Conservation (phyloP, 1,139 yeast genomes). For the Pneumocystis murina region DNA sequence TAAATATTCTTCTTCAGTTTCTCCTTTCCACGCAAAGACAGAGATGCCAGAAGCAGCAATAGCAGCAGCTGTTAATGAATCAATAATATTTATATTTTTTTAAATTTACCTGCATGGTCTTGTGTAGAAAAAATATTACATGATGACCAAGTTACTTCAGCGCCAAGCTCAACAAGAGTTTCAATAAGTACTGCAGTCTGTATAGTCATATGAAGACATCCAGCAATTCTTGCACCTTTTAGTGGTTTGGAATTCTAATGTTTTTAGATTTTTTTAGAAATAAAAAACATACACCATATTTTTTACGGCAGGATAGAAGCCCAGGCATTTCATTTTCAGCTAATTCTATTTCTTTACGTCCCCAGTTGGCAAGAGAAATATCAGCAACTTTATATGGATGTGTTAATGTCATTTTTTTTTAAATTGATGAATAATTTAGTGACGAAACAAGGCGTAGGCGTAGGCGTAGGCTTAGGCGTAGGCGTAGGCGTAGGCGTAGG, state of each 20-base stretch:
- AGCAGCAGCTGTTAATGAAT: slow-evolving; percentile 59
- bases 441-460: too few relatives aligned
- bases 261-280: background rate
- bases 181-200: slow-evolving; percentile 99
- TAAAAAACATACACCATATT: slow-evolving; percentile 53
- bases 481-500: too few relatives aligned
- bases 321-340: slow-evolving; percentile 99
- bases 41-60: slow-evolving; percentile 99
- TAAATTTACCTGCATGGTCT: slow-evolving; percentile 40
- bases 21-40: slow-evolving; percentile 99
- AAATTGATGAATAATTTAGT: too few relatives aligned
- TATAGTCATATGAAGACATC: slow-evolving; percentile 83
- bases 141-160: slow-evolving; percentile 99
- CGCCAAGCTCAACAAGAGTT: slow-evolving; percentile 95
- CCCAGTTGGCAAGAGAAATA: slow-evolving; percentile 97
- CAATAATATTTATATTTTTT: background rate
- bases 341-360: slow-evolving; percentile 98
- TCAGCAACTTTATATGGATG: slow-evolving; percentile 90
- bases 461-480: too few relatives aligned
- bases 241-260: slow-evolving; percentile 29
- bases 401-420: slow-evolving; percentile 16
- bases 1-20: slow-evolving; percentile 97
- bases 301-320: slow-evolving; percentile 91
- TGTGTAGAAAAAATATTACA: slow-evolving; percentile 99
- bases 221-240: background rate